These are phyloP conservation scores for Acacia acuminata DNA, from an alignment of 306 rosid species.

Conservation along the genomic window DNA sequence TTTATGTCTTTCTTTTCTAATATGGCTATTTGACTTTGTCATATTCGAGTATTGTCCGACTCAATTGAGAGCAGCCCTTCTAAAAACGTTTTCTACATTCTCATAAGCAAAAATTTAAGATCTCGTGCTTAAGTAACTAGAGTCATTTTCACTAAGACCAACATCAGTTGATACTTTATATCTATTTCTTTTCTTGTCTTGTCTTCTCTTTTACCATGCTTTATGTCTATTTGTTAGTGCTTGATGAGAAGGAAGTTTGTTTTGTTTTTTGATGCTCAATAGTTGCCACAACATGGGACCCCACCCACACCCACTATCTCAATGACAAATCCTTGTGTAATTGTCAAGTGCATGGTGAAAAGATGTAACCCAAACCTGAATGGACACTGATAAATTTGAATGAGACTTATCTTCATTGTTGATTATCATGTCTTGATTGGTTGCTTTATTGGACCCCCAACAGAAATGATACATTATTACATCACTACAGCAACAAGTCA, in stretches of 20 bases:
- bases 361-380: constrained; percentile 28
- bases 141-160: no score
- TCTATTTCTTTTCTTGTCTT: no score
- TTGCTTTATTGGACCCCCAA: constrained; percentile 41
- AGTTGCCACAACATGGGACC: constrained; percentile 43
- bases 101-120: no score
- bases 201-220: neutral
- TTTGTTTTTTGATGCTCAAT: constrained; percentile 32
- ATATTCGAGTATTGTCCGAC: neutral
- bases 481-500: constrained; percentile 19
- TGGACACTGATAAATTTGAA: constrained; percentile 23
- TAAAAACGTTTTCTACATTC: no score
- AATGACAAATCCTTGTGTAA: neutral
- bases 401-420: constrained; percentile 22
- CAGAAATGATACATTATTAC: neutral
- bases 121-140: no score
- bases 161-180: no score
- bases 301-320: constrained; percentile 33
- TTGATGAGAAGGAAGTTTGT: neutral
- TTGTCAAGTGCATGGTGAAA: constrained; percentile 4
- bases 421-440: constrained; percentile 13
- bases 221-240: neutral
- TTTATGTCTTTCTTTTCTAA: neutral
- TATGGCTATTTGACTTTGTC: no score
- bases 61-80: accelerated